These are phyloP conservation scores for Coprinopsis cinerea DNA, from an alignment of 768 basidiomycete genomes.

Conservation along the genomic window DNA sequence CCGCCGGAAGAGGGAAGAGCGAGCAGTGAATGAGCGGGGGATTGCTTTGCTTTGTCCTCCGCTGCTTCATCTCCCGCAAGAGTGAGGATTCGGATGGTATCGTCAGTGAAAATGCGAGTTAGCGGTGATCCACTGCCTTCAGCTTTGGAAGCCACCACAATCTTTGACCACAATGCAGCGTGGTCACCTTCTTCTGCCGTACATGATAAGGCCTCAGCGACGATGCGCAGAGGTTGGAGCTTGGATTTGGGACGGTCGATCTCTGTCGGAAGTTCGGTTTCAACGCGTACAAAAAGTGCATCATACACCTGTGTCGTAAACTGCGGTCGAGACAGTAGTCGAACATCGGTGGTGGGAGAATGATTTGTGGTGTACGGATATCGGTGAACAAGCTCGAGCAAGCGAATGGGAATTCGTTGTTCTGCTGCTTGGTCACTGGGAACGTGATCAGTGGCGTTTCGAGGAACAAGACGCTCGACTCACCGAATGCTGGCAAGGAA, in stretches of 20 bases:
- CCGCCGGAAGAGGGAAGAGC: constrained; percentile 24
- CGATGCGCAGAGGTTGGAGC: constrained; percentile 44
- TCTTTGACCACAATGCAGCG: constrained; percentile 45
- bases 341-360: constrained; percentile 28
- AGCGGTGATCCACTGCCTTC: constrained; percentile 32
- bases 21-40: constrained; percentile 24
- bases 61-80: constrained; percentile 39
- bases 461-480: too few relatives aligned
- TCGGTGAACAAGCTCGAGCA: constrained; percentile 60
- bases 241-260: constrained; percentile 35
- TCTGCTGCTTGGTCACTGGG: constrained; percentile 52
- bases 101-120: constrained; percentile 58
- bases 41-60: constrained; percentile 22
- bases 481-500: constrained; percentile 72
- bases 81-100: constrained; percentile 53
- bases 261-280: constrained; percentile 43
- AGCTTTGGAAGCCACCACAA: constrained; percentile 39
- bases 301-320: constrained; percentile 62
- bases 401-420: constrained; percentile 59
- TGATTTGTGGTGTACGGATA: constrained; percentile 53
- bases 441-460: too few relatives aligned
- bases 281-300: constrained; percentile 63
- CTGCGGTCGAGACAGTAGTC: constrained; percentile 53
- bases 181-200: constrained; percentile 28
- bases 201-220: constrained; percentile 56